Conservation (phyloP, 2,329 filamentous ascomycete genomes). For the Fusarium lateritium region DNA sequence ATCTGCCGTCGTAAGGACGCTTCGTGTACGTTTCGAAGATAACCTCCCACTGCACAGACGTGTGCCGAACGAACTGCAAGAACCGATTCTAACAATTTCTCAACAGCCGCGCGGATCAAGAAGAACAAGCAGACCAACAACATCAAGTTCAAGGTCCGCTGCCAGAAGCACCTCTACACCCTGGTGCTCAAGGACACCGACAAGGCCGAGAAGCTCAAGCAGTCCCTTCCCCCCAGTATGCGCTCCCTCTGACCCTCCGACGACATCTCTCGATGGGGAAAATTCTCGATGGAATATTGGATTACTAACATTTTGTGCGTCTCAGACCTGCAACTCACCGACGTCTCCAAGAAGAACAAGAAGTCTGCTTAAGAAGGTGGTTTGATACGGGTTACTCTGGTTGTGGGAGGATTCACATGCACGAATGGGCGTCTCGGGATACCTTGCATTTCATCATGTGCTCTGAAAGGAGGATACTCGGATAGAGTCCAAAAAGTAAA, state of each 20-base stretch:
- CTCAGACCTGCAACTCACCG: constrained; percentile 67
- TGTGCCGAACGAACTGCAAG: constrained; percentile 29
- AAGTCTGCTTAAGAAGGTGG: constrained; percentile 47
- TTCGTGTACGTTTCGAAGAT: constrained; percentile 82
- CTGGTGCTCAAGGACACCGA: constrained; percentile 98
- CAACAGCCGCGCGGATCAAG: constrained; percentile 89
- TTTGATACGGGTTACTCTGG: constrained; percentile 48
- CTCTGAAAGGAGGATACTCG: constrained; percentile 57
- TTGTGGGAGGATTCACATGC: constrained; percentile 56
- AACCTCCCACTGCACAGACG: constrained; percentile 6
- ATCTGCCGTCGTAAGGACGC: constrained; percentile 99
- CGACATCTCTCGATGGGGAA: constrained; percentile 3
- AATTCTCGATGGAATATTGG: constrained; percentile 4
- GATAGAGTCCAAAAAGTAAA: constrained; percentile 55
- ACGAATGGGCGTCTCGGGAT: constrained; percentile 70
- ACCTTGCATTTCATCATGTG: constrained; percentile 66
- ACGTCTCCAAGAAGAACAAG: constrained; percentile 69
- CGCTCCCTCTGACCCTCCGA: constrained; percentile 43
- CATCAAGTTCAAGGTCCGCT: constrained; percentile 99
- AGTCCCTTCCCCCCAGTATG: constrained; percentile 97
- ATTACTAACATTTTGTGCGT: constrained; percentile 26
- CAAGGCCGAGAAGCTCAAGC: constrained; percentile 99
- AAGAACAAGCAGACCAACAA: constrained; percentile 91
- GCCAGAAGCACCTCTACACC: constrained; percentile 96
- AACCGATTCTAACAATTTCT: constrained; percentile 50